Percentiles rank a stretch among this genome's conserved stretches.
phyloP scores from a whole-genome alignment of 2,329 filamentous ascomycete species.

The Botrytis fragariae region DNA sequence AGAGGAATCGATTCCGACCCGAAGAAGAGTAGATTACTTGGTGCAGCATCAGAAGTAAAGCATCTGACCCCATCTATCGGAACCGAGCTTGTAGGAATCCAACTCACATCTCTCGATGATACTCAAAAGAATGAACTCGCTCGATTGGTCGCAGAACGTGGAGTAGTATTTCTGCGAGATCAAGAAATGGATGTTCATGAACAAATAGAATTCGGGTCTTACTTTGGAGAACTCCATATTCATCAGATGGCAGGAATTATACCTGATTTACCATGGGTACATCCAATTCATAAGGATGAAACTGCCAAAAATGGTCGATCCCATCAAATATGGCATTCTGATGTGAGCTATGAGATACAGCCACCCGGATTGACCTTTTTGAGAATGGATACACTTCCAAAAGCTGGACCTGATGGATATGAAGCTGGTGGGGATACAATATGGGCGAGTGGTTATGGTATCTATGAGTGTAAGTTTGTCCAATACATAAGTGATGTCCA shows the following conservation, averaged over 20 bases:
- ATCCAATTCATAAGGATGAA: conserved; percentile 20
- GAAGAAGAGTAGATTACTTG: conserved; percentile 42
- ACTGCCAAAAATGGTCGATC: conserved; percentile 20
- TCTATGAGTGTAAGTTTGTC: conserved; percentile 47
- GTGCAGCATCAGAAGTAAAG: conserved; percentile 32
- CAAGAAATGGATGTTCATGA: conserved; percentile 46
- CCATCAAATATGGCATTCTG: conserved; percentile 30
- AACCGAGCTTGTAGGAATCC: conserved; percentile 64
- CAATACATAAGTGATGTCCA: conserved; percentile 44
- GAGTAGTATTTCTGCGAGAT: conserved; percentile 53
- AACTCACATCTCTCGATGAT: conserved; percentile 62
- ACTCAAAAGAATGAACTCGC: conserved; percentile 74
- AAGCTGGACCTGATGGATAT: conserved; percentile 56
- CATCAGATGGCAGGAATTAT: conserved; percentile 20
- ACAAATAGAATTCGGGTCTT: conserved; percentile 46
- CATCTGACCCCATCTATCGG: conserved; percentile 64
- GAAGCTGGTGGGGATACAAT: conserved; percentile 57
- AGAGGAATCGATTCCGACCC: conserved; percentile 36
- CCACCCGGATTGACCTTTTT: conserved; percentile 50
- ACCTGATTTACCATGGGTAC: conserved; percentile 21
- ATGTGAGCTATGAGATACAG: conserved; percentile 51
- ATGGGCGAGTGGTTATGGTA: conserved; percentile 50
- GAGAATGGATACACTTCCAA: conserved; percentile 49
- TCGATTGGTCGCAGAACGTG: conserved; percentile 58
- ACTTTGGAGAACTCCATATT: conserved; percentile 42